Conservation (phyloP, 805 yeast species). For the Candida verbasci region DNA sequence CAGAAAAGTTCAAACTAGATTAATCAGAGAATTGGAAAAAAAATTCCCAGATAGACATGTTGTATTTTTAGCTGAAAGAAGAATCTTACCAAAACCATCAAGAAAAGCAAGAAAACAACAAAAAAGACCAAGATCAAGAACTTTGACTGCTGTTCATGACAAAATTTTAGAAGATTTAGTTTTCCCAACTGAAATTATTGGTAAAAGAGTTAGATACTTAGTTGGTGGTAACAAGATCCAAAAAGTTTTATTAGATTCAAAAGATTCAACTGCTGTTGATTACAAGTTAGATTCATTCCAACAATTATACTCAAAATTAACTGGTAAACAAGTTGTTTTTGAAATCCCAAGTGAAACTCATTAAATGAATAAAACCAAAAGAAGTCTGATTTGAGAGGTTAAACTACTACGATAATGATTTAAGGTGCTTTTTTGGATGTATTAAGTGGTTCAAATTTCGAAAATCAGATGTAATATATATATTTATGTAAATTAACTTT, state of each 20-base stretch:
- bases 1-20: constrained; percentile 96
- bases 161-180: constrained; percentile 98
- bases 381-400: too few species aligned
- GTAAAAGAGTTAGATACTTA: constrained; percentile 98
- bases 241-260: constrained; percentile 95
- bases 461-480: background rate
- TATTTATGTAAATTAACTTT: constrained; percentile 1
- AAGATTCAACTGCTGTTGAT: constrained; percentile 95
- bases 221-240: constrained; percentile 99
- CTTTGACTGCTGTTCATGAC: constrained; percentile 98
- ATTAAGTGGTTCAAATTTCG: background rate
- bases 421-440: constrained; percentile 1
- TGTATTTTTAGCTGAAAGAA: constrained; percentile 98
- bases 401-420: background rate
- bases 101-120: constrained; percentile 90
- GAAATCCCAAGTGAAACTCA: constrained; percentile 65
- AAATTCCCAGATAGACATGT: constrained; percentile 99
- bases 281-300: constrained; percentile 99
- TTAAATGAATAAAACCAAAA: constrained; percentile 17
- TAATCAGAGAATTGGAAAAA: constrained; percentile 99
- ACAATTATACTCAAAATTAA: constrained; percentile 95
- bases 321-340: constrained; percentile 99
- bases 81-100: constrained; percentile 98
- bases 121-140: constrained; percentile 99
- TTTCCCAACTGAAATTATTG: constrained; percentile 98